Evolutionary conservation across 495 filamentous ascomycete species (phyloP).

Genomic region (Aspergillus mulundensis): DNA sequence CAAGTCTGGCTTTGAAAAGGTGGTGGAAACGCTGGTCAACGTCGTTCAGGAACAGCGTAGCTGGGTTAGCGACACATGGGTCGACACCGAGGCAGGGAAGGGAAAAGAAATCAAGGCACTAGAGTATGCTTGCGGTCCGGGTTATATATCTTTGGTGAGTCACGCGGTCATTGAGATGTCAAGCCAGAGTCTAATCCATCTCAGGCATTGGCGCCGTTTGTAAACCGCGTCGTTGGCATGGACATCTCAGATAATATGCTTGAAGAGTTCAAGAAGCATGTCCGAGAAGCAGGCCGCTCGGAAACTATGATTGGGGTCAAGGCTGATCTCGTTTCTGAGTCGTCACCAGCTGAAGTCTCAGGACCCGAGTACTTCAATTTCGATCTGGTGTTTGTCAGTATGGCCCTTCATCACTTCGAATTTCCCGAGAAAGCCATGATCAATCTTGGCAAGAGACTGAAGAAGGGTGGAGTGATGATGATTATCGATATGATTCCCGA

Average conservation of each 20-base stretch:
- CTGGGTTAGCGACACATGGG: conserved; percentile 62
- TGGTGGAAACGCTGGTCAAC: conserved; percentile 30
- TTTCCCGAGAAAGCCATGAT: conserved; percentile 52
- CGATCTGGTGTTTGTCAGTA: conserved; percentile 60
- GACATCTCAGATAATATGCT: conserved; percentile 69
- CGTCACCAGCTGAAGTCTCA: conserved; percentile 35
- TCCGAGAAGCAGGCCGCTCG: conserved; percentile 34
- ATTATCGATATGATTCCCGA: conserved; percentile 60
- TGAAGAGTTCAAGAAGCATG: conserved; percentile 49
- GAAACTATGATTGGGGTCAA: conserved; percentile 53
- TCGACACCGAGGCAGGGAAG: conserved; percentile 33
- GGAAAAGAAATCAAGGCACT: conserved; percentile 53
- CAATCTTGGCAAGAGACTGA: conserved; percentile 55
- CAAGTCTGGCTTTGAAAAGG: conserved; percentile 37
- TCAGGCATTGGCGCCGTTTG: conserved; percentile 56
- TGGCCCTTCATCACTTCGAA: conserved; percentile 72
- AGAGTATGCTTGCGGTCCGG: conserved; percentile 76
- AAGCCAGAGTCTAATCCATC: neutral
- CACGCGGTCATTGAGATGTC: neutral
- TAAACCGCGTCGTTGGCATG: conserved; percentile 57
- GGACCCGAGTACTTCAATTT: conserved; percentile 53
- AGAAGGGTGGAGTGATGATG: conserved; percentile 58
- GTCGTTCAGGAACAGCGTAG: conserved; percentile 45
- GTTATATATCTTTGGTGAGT: conserved; percentile 53
- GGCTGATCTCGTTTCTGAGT: conserved; percentile 52